Conservation (phyloP, 495 filamentous ascomycete genomes). For the Xylaria palmicola region DNA sequence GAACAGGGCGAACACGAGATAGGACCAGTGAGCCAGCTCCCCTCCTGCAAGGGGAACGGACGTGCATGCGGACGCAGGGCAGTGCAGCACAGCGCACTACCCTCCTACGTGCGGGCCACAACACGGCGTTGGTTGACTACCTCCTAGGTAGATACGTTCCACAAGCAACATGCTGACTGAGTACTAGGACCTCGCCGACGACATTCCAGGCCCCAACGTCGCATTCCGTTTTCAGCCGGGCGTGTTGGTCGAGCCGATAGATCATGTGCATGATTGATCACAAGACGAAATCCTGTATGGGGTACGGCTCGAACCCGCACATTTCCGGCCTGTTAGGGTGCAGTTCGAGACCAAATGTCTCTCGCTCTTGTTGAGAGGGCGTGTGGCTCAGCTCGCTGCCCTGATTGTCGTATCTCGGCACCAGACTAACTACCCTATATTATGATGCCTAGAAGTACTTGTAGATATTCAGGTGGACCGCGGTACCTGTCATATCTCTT, state of each 20-base stretch:
- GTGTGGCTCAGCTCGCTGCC: no score
- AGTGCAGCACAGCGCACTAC: not conserved
- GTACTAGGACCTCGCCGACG: not conserved
- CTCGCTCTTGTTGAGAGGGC: no score
- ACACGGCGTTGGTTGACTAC: not conserved
- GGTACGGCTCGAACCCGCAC: not conserved
- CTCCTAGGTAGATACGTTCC: no score
- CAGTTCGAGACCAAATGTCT: no score
- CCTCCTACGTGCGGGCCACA: no score
- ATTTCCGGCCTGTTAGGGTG: not conserved
- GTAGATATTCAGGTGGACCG: no score
- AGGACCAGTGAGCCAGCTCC: no score
- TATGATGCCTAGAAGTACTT: no score
- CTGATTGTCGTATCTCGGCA: no score
- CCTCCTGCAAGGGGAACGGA: slow-evolving; percentile 5
- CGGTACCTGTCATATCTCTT: not conserved
- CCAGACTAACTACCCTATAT: no score
- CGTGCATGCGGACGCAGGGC: slow-evolving; percentile 1
- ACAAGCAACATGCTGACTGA: not conserved
- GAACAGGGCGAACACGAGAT: no score
- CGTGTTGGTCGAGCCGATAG: not conserved
- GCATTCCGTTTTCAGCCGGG: slow-evolving; percentile 14
- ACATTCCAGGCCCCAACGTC: slow-evolving; percentile 6
- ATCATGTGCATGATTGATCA: slow-evolving; percentile 18
- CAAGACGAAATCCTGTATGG: not conserved